phyloP scores from a whole-genome alignment of 148 eudicot genomes.

The Vaccinium myrtillus region DNA sequence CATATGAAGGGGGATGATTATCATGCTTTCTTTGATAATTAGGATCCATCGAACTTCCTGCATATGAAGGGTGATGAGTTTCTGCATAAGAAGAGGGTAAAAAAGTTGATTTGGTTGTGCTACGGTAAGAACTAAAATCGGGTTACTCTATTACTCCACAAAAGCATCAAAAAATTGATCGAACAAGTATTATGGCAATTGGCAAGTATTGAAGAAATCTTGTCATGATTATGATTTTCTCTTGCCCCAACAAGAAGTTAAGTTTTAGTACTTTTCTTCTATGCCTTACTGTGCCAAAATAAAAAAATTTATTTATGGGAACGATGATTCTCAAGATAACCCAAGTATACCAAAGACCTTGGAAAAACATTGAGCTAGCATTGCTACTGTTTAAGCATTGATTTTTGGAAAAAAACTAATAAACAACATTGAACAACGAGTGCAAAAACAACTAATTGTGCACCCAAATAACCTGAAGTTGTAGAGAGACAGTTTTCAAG shows the following conservation, averaged over 20 bases:
- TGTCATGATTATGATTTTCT: not conserved
- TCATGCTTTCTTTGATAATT: slow-evolving; percentile 29
- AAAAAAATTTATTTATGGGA: not conserved
- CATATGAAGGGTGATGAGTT: slow-evolving; percentile 23
- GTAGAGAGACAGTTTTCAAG: not conserved
- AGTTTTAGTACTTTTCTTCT: not conserved
- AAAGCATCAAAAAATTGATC: not conserved
- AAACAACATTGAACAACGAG: not conserved
- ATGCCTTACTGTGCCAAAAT: not conserved
- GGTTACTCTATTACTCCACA: not conserved
- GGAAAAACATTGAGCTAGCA: not conserved
- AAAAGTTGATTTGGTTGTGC: not conserved
- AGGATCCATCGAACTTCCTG: slow-evolving; percentile 39
- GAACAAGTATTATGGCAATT: not conserved
- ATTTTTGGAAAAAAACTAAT: not conserved
- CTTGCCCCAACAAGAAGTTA: not conserved
- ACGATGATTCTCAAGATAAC: not conserved
- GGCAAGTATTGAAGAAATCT: not conserved
- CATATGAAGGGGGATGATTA: slow-evolving; percentile 24
- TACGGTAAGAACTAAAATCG: not conserved
- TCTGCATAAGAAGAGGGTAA: slow-evolving; percentile 31
- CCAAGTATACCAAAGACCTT: not conserved
- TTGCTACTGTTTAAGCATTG: not conserved
- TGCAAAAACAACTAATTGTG: not conserved
- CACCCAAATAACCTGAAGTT: not conserved